Evolutionary conservation across 2,329 filamentous ascomycete species (phyloP).

Genomic region (Tolypocladium nubicola): DNA sequence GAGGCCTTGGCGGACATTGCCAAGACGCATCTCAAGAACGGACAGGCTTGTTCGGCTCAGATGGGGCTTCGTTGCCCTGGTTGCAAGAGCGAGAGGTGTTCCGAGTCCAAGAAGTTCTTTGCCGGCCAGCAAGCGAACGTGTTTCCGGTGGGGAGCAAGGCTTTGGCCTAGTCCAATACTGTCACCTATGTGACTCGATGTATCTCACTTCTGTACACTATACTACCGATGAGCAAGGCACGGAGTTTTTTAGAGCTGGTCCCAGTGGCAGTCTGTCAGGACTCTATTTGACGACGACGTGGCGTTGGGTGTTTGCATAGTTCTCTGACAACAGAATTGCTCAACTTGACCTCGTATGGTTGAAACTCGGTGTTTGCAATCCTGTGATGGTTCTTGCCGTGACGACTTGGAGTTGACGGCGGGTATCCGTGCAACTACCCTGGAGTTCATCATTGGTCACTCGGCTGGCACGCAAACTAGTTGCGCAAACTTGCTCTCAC

Average conservation of each 20-base stretch:
- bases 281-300: neutral
- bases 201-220: neutral
- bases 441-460: neutral
- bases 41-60: conserved; percentile 61
- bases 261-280: neutral
- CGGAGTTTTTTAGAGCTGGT: neutral
- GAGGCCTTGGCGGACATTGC: conserved; percentile 80
- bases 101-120: conserved; percentile 65
- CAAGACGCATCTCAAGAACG: conserved; percentile 63
- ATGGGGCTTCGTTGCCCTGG: conserved; percentile 88
- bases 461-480: neutral
- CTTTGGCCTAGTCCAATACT: neutral
- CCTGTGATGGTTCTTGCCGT: neutral
- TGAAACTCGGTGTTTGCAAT: neutral
- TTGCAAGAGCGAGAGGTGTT: conserved; percentile 81
- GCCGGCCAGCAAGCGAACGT: conserved; percentile 26
- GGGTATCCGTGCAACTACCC: neutral
- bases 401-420: neutral
- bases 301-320: neutral
- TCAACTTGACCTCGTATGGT: neutral
- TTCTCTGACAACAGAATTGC: neutral
- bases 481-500: neutral
- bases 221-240: neutral
- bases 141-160: conserved; percentile 3
- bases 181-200: neutral